Base-by-base conservation (phyloP, 2,329 filamentous ascomycete species). In the Venturia effusa region DNA sequence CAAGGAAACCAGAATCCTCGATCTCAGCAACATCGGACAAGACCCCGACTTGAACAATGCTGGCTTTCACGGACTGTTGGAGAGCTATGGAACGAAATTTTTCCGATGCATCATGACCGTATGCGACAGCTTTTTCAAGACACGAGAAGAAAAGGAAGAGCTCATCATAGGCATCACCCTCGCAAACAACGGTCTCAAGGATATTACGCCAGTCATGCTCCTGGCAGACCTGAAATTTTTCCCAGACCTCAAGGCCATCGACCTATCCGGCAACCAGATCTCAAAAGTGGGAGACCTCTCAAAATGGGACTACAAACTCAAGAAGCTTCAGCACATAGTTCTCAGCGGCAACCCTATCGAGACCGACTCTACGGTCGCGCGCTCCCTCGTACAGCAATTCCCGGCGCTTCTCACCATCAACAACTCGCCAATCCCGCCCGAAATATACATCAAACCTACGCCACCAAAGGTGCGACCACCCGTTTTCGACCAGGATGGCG, bases 31-130 rank as follows among this genome's bases (percentile, higher is more conserved):
- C 0, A 83, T 97, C 11, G 87, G 84, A 39, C 79, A 83, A 59
- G 93, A 97, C 70, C 77, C 84, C 1, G 84, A 87, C 65, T 82
- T 97, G 4, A 80, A 86, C 63, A 80, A 34, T 83, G 51, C 86
- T 92, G 75, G 89, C 89, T 43, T 88, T 93, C 79, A 65, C 24
- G 60, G 60, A 24, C 5, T 45, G 24, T 19, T 22, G 5, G 51
- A 57, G 30, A 13, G 17, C 27, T 22, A 51, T 32, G 27, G 27
- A 57, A 34, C 62, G 1, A 64, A 64, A 24, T 37, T 96, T 67
- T 97, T 97, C 77, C 90, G 89, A 62, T 93, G 90, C 1, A 81
- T 97, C 66, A 96, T 97, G 89, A 86, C 85, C 65, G 86, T 97
- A 59, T 92, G 90, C 73, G 87, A 95, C 62, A 79, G 84, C 66